phyloP scores from a whole-genome alignment of 495 filamentous ascomycete genomes.

The Pyrenula aspistea region DNA sequence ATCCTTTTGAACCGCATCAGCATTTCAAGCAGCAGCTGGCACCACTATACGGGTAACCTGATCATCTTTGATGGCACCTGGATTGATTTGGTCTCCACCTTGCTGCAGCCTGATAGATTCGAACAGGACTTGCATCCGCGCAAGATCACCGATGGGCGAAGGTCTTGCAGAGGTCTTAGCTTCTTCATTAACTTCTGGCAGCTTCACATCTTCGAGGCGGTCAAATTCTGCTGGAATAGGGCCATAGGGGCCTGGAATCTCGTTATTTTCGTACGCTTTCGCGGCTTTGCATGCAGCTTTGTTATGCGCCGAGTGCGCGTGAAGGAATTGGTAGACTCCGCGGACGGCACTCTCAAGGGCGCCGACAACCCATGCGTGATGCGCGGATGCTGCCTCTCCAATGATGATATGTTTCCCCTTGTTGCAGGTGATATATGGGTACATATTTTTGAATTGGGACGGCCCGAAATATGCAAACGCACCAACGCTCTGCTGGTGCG shows the following conservation, averaged over 20 bases:
- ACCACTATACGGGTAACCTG: no score
- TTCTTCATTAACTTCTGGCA: background rate
- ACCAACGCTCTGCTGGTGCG: constrained; percentile 19
- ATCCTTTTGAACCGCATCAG: no score
- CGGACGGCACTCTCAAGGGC: constrained; percentile 8
- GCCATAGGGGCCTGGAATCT: constrained; percentile 2
- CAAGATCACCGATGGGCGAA: no score
- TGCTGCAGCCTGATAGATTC: constrained; percentile 3
- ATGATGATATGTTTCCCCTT: constrained; percentile 18
- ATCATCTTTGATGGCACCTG: constrained; percentile 3
- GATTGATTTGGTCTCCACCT: constrained; percentile 8
- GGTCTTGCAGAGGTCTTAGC: no score
- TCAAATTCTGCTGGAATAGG: constrained; percentile 7
- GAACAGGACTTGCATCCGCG: no score
- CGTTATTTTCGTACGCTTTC: constrained; percentile 3
- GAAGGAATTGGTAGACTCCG: constrained; percentile 10
- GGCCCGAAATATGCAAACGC: constrained; percentile 30
- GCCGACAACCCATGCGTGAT: constrained; percentile 12
- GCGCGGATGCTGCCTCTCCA: constrained; percentile 10
- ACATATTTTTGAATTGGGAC: constrained; percentile 24
- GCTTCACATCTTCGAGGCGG: constrained; percentile 5
- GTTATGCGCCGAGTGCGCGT: constrained; percentile 1
- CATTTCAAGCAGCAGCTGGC: no score
- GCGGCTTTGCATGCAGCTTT: background rate
- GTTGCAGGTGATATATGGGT: constrained; percentile 10